Percentiles rank a stretch among this genome's conserved stretches.
These are phyloP conservation scores for Cornus kousa DNA, from an alignment of 148 eudicot genomes.

Conservation along the genomic window DNA sequence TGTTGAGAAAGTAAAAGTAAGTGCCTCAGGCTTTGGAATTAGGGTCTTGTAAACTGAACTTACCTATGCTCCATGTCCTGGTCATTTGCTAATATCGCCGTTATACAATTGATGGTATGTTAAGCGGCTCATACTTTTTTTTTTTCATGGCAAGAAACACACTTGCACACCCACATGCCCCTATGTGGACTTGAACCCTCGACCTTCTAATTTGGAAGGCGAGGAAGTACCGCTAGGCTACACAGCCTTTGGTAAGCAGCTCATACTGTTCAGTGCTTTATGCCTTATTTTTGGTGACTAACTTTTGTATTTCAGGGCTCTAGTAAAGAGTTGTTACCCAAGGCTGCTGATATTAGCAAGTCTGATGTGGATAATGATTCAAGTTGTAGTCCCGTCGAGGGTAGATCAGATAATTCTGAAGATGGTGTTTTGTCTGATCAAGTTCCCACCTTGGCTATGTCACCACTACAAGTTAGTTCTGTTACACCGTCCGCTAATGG, in stretches of 20 bases:
- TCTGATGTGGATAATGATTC: conserved; percentile 39
- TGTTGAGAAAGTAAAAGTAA: conserved; percentile 47
- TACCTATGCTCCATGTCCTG: neutral
- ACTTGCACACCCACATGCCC: too few species aligned
- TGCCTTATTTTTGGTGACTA: neutral
- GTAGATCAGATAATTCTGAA: conserved; percentile 36
- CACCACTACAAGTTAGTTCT: conserved; percentile 27
- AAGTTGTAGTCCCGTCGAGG: conserved; percentile 36
- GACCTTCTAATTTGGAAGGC: too few species aligned
- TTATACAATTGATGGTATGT: neutral
- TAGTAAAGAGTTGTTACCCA: conserved; percentile 34
- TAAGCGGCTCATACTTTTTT: neutral
- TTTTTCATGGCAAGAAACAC: too few species aligned
- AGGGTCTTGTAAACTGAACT: neutral
- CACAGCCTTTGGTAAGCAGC: neutral
- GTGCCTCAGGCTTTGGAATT: conserved; percentile 3
- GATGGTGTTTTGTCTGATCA: conserved; percentile 53
- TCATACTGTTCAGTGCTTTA: neutral
- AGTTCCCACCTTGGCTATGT: conserved; percentile 65
- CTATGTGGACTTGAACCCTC: too few species aligned
- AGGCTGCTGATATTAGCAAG: conserved; percentile 35
- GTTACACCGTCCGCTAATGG: conserved; percentile 24
- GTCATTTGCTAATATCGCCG: neutral
- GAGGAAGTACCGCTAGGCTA: too few species aligned
- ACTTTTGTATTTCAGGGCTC: conserved; percentile 42